Percentiles rank a stretch among this genome's conserved stretches.
phyloP scores from a whole-genome alignment of 164 flowering plant species.

The Magnolia changhungtana region DNA sequence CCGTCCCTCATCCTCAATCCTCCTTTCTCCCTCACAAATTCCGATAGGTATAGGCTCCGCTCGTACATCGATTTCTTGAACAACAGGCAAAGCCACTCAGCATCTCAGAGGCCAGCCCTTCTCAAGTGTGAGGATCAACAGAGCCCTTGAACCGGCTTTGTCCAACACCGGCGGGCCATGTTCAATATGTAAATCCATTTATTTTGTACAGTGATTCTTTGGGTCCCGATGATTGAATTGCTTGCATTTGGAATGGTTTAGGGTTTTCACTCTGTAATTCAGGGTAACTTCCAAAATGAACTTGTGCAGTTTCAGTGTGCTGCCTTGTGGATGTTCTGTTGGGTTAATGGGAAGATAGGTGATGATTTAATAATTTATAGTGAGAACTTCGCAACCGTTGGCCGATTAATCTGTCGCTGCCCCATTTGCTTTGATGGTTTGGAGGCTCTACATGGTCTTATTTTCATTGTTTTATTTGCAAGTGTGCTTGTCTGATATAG shows the following conservation, averaged over 20 bases:
- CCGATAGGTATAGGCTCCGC: slow-evolving; percentile 76
- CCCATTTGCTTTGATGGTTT: too few species aligned
- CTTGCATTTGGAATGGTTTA: neutral
- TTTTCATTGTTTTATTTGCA: too few species aligned
- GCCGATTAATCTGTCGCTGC: too few species aligned
- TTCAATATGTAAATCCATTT: slow-evolving; percentile 25
- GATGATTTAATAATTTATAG: too few species aligned
- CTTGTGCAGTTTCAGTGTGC: neutral
- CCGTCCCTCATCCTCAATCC: slow-evolving; percentile 88
- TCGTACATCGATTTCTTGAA: slow-evolving; percentile 70
- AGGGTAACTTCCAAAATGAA: neutral
- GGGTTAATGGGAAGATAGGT: neutral
- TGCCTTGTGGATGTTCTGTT: neutral
- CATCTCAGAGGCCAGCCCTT: slow-evolving; percentile 60
- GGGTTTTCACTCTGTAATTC: neutral
- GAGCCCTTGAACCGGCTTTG: slow-evolving; percentile 2
- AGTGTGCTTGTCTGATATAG: too few species aligned
- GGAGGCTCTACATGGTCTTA: too few species aligned
- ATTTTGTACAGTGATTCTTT: slow-evolving; percentile 68
- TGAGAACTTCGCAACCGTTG: too few species aligned
- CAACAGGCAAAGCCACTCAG: slow-evolving; percentile 61
- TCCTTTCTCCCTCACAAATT: slow-evolving; percentile 79
- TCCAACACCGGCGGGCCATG: neutral
- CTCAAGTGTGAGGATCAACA: slow-evolving; percentile 57
- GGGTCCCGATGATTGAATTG: slow-evolving; percentile 1